Evolutionary conservation across 169 alveolate species (phyloP).

Genomic region (Amoebophrya sp.): DNA sequence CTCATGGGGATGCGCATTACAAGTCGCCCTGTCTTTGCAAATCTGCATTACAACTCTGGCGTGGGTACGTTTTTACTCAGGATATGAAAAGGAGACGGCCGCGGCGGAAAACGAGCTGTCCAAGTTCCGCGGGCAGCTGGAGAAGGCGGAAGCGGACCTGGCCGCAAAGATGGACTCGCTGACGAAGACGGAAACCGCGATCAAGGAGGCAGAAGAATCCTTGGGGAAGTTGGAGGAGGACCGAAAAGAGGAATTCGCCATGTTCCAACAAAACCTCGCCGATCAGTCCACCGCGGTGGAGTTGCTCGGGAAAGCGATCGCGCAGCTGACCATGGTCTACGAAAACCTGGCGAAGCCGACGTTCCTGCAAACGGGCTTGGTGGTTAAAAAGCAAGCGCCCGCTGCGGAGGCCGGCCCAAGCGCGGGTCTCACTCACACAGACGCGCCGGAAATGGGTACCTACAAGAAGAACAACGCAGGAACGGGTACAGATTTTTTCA

Average conservation of each 20-base stretch:
- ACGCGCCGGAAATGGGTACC: not conserved
- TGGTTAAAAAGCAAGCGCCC: not conserved
- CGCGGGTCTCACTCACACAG: not conserved
- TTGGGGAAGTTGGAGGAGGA: not conserved
- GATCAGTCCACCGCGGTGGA: not conserved
- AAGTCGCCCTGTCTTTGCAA: no score
- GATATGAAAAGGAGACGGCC: not conserved
- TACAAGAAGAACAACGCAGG: not conserved
- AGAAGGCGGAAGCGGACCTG: not conserved
- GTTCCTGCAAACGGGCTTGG: not conserved
- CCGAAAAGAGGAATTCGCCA: not conserved
- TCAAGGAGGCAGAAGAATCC: not conserved
- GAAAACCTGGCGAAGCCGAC: not conserved
- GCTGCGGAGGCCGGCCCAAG: not conserved
- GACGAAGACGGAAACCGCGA: not conserved
- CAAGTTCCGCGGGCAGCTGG: not conserved
- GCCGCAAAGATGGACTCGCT: not conserved
- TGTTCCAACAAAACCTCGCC: not conserved
- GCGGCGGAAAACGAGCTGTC: constrained; percentile 1
- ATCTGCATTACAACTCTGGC: no score
- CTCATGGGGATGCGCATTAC: no score
- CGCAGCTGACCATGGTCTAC: not conserved
- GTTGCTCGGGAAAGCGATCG: not conserved
- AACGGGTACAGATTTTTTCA: not conserved
- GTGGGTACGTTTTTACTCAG: no score